Percentiles rank a stretch among this genome's conserved stretches.
These are phyloP conservation scores for Cutaneotrichosporon mucoides DNA, from an alignment of 1,284 basidiomycete species.

Conservation along the genomic window DNA sequence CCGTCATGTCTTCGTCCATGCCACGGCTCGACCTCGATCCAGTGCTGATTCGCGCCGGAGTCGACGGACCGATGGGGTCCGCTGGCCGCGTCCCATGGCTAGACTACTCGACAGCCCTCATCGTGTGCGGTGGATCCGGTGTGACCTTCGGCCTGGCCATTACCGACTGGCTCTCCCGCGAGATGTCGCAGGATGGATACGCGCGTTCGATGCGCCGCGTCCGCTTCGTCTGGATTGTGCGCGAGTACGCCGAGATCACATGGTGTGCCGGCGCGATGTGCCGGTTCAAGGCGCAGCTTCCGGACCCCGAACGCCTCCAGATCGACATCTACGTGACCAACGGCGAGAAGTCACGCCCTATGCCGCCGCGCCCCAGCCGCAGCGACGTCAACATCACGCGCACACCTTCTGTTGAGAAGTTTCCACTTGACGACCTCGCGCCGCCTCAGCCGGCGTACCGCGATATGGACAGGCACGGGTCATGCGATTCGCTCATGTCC, in stretches of 20 bases:
- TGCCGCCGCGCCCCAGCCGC: not conserved
- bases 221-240: conserved; percentile 76
- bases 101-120: conserved; percentile 60
- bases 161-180: conserved; percentile 65
- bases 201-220: conserved; percentile 59
- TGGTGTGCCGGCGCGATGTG: conserved; percentile 72
- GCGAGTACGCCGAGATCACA: conserved; percentile 75
- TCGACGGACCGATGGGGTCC: conserved; percentile 77
- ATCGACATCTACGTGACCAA: conserved; percentile 79
- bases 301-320: conserved; percentile 60
- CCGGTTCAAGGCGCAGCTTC: conserved; percentile 60
- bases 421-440: not conserved
- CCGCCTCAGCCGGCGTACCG: not conserved
- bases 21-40: conserved; percentile 11
- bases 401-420: not conserved
- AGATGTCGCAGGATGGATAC: conserved; percentile 48
- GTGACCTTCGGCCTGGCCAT: conserved; percentile 71
- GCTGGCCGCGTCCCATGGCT: conserved; percentile 64
- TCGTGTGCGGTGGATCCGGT: conserved; percentile 75
- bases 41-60: conserved; percentile 56
- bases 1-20: conserved; percentile 12
- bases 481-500: not conserved
- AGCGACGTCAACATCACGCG: not conserved
- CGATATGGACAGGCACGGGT: conserved; percentile 12
- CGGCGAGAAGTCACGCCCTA: conserved; percentile 4